Evolutionary conservation across 2,329 filamentous ascomycete genomes (phyloP), one percentile per base, ranked within the genome.

Genomic region (Macrophomina pseudophaseolina): DNA sequence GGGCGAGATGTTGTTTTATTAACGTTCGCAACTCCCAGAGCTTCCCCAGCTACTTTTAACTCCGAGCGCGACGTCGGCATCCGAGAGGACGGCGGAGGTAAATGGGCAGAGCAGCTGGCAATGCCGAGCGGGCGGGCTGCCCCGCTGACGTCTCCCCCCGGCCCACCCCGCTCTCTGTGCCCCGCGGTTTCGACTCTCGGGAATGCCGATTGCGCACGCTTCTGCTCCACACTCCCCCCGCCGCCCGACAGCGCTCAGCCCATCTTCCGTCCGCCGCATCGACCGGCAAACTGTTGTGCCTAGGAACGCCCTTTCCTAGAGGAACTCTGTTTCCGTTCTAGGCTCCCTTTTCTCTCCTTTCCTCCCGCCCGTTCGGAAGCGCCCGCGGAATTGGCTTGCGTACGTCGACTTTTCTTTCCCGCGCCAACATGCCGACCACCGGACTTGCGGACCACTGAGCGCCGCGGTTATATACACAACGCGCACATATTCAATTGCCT

Each of bases 171-270:
- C 59, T 63, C n/a, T 32, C n/a, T 53, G 23, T 54, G 52, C 52
- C 63, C 63, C 63, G 52, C 63, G 42, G 42, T 48, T 49, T 38
- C 42, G 6, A 4, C 14, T 32, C 51, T 65, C 62, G 62, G 62
- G 51, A 56, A 44, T 65, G 32, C 51, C 62, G 60, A 30, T 30
- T 33, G 16, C 7, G 18, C 18, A 2, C 23, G 23, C 4, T 12
- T 9, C 62, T 18, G 28, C 28, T n/a, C 30, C 9, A 23, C 46
- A 5, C 40, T 12, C 12, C 16, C 51, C 40, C 51, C 52, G 30
- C 62, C 49, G 38, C 38, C 52, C 11, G 12, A 38, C 35, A 5
- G 42, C 42, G 23, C 23, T 23, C 42, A 44, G 16, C 11, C 42
- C 28, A 35, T n/a, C 11, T 6, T 28, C 30, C 18, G 11, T 49